Evolutionary conservation across 768 basidiomycete species (phyloP).

Genomic region (Psilocybe tampanensis): DNA sequence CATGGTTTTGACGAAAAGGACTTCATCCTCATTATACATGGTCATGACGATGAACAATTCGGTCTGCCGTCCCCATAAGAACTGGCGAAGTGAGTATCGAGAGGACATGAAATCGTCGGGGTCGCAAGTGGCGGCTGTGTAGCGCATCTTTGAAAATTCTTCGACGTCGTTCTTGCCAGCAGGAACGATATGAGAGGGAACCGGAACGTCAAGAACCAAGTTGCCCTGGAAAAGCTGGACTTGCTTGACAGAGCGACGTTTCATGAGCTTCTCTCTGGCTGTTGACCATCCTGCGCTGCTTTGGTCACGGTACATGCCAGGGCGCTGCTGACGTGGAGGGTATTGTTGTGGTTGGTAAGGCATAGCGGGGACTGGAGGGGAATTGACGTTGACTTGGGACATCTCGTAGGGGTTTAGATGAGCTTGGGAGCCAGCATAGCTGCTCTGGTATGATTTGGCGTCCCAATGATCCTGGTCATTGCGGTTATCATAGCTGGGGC

Average conservation of each 20-base stretch:
- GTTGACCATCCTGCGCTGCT: slow-evolving; percentile 62
- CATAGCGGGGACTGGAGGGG: slow-evolving; percentile 58
- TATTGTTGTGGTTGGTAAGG: slow-evolving; percentile 57
- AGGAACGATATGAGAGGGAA: slow-evolving; percentile 80
- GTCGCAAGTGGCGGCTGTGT: slow-evolving; percentile 88
- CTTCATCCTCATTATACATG: slow-evolving; percentile 93
- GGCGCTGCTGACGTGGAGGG: slow-evolving; percentile 57
- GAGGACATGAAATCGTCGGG: slow-evolving; percentile 84
- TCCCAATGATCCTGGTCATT: slow-evolving; percentile 57
- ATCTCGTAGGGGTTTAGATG: slow-evolving; percentile 72
- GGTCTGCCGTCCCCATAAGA: slow-evolving; percentile 77
- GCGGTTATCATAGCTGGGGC: slow-evolving; percentile 33
- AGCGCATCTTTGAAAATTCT: slow-evolving; percentile 83
- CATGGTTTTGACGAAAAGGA: slow-evolving; percentile 80
- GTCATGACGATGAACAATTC: slow-evolving; percentile 97
- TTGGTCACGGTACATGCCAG: slow-evolving; percentile 47
- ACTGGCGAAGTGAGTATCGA: slow-evolving; percentile 79
- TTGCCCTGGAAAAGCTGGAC: slow-evolving; percentile 84
- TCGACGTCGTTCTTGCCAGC: slow-evolving; percentile 60
- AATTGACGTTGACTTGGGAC: slow-evolving; percentile 44
- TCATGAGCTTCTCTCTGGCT: slow-evolving; percentile 81
- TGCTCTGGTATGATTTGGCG: slow-evolving; percentile 59
- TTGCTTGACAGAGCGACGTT: slow-evolving; percentile 75
- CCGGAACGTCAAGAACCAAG: slow-evolving; percentile 80
- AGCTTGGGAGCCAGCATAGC: slow-evolving; percentile 68